Conservation (phyloP, 768 basidiomycete genomes). For the Boletus sp. region DNA sequence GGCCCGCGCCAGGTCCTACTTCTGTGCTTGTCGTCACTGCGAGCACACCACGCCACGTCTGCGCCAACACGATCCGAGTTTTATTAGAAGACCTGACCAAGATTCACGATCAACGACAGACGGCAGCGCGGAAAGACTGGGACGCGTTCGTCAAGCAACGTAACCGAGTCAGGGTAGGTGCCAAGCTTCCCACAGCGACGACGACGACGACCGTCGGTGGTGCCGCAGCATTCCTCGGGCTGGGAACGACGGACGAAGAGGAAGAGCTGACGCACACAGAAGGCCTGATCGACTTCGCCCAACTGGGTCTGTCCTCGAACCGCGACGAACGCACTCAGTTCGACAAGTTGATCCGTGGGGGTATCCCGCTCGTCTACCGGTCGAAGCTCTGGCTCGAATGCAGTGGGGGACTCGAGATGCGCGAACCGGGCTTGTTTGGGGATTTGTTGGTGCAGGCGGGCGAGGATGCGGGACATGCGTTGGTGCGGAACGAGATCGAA, state of each 20-base stretch:
- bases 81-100: constrained; percentile 74
- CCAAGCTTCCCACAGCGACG: constrained; percentile 20
- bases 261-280: constrained; percentile 81
- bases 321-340: constrained; percentile 78
- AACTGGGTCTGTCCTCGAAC: constrained; percentile 73
- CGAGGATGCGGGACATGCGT: constrained; percentile 41
- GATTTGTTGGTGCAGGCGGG: constrained; percentile 68
- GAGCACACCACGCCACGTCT: constrained; percentile 71
- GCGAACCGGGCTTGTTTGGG: constrained; percentile 85
- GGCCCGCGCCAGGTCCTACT: constrained; percentile 25
- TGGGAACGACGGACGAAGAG: constrained; percentile 59
- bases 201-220: constrained; percentile 34
- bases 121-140: constrained; percentile 74
- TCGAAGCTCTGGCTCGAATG: constrained; percentile 92
- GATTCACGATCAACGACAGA: constrained; percentile 81
- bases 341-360: constrained; percentile 72
- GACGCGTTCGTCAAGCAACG: constrained; percentile 80
- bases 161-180: constrained; percentile 42
- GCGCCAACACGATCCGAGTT: constrained; percentile 69
- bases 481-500: constrained; percentile 81
- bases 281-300: constrained; percentile 87
- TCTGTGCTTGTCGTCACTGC: constrained; percentile 61
- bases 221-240: constrained; percentile 66
- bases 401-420: constrained; percentile 88
- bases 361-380: constrained; percentile 87